Evolutionary conservation across 2,329 filamentous ascomycete species (phyloP).

Genomic region (Metarhizium sp.): DNA sequence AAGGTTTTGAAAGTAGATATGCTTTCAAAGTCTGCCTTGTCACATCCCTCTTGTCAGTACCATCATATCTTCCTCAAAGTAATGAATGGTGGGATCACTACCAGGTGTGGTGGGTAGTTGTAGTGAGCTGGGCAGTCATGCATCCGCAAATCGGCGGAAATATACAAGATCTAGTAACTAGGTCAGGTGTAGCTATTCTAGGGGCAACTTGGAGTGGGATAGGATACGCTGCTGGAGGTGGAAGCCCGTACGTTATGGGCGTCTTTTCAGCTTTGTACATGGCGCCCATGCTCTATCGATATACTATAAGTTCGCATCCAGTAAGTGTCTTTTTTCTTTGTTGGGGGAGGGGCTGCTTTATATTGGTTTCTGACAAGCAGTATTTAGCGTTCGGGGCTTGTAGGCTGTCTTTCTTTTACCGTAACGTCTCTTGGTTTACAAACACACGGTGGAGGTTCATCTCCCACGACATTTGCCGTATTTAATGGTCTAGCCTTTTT

Average conservation of each 20-base stretch:
- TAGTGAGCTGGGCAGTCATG: slow-evolving; percentile 46
- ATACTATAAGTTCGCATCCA: slow-evolving; percentile 44
- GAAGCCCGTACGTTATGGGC: slow-evolving; percentile 45
- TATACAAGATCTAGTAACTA: slow-evolving; percentile 44
- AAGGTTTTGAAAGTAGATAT: slow-evolving; percentile 49
- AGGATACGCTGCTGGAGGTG: slow-evolving; percentile 38
- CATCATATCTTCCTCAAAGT: slow-evolving; percentile 38
- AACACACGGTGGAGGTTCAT: slow-evolving; percentile 19
- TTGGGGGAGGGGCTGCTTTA: background rate
- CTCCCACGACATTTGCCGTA: slow-evolving; percentile 31
- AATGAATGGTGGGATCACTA: slow-evolving; percentile 44
- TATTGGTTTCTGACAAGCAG: background rate
- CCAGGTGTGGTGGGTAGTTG: slow-evolving; percentile 49
- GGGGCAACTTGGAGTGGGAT: slow-evolving; percentile 47
- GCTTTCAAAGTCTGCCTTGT: slow-evolving; percentile 46
- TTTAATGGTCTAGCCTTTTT: slow-evolving; percentile 41
- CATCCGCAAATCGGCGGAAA: slow-evolving; percentile 45
- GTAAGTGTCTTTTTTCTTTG: slow-evolving; percentile 18
- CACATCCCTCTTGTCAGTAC: slow-evolving; percentile 41
- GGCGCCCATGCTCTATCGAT: slow-evolving; percentile 50
- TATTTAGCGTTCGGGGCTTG: slow-evolving; percentile 41
- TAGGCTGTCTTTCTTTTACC: slow-evolving; percentile 48
- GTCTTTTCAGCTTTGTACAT: slow-evolving; percentile 47
- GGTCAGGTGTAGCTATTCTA: slow-evolving; percentile 37
- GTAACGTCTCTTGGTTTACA: slow-evolving; percentile 39